Percentiles rank a stretch among this genome's conserved stretches.
Evolutionary conservation across 768 basidiomycete genomes (phyloP).

Genomic region (Cytidiella melzeri): DNA sequence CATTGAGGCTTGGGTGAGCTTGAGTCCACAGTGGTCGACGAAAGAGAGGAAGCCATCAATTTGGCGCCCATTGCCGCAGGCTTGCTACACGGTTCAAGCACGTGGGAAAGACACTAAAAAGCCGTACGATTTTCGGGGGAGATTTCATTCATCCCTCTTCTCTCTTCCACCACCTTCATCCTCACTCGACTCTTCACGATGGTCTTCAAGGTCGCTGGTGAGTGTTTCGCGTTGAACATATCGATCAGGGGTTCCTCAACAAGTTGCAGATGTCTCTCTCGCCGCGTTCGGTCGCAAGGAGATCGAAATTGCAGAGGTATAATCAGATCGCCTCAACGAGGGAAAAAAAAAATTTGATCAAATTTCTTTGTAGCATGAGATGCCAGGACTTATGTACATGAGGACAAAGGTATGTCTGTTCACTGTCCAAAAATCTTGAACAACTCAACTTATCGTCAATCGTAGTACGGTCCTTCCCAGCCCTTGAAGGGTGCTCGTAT

Average conservation of each 20-base stretch:
- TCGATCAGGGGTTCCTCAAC: conserved; percentile 9
- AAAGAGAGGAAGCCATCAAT: conserved; percentile 10
- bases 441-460: conserved; percentile 15
- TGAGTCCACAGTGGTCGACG: not conserved
- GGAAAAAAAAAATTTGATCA: conserved; percentile 9
- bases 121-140: conserved; percentile 12
- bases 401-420: conserved; percentile 71
- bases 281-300: conserved; percentile 99
- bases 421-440: too few relatives aligned
- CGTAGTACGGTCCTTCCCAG: conserved; percentile 69
- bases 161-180: conserved; percentile 21
- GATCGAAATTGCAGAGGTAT: conserved; percentile 97
- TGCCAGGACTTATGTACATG: conserved; percentile 95
- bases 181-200: conserved; percentile 34
- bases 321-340: conserved; percentile 15
- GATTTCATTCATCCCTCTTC: conserved; percentile 17
- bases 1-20: conserved; percentile 31
- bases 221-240: conserved; percentile 9
- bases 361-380: conserved; percentile 59
- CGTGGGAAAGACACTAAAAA: conserved; percentile 21
- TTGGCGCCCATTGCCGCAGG: conserved; percentile 5
- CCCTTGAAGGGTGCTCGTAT: conserved; percentile 94
- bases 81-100: conserved; percentile 1
- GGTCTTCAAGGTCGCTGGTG: conserved; percentile 91
- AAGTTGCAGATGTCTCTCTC: conserved; percentile 74